phyloP scores from a whole-genome alignment of 495 filamentous ascomycete genomes.

The Annulohypoxylon stygium region DNA sequence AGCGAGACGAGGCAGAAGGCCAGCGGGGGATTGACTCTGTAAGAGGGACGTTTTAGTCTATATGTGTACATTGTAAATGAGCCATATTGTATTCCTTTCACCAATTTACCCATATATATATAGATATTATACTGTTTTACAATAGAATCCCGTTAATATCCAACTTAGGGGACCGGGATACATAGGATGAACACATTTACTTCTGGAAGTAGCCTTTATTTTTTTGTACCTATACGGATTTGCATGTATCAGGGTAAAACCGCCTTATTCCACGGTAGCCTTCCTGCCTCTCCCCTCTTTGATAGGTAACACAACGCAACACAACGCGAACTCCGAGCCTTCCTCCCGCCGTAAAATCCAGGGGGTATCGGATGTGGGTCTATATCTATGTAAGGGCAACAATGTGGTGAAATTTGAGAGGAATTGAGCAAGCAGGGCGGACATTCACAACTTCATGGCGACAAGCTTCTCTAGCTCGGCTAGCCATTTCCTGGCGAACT shows the following conservation, averaged over 20 bases:
- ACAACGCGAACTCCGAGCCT: slow-evolving; percentile 34
- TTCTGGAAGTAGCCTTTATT: background rate
- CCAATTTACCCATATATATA: too few species aligned
- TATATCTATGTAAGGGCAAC: slow-evolving; percentile 31
- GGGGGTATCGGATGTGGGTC: slow-evolving; percentile 42
- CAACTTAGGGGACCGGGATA: too few species aligned
- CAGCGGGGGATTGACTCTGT: slow-evolving; percentile 70
- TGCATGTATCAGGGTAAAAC: background rate
- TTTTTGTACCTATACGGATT: background rate
- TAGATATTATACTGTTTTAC: too few species aligned
- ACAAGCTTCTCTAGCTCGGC: slow-evolving; percentile 78
- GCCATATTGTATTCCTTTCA: too few species aligned
- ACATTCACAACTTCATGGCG: slow-evolving; percentile 44
- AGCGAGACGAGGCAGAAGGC: slow-evolving; percentile 76
- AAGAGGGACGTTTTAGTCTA: background rate
- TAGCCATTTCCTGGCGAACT: slow-evolving; percentile 83
- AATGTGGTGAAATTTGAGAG: slow-evolving; percentile 10
- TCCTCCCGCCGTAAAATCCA: slow-evolving; percentile 31
- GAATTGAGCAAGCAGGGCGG: background rate
- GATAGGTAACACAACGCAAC: slow-evolving; percentile 4
- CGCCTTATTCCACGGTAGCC: background rate
- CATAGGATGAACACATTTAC: background rate
- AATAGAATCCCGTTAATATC: too few species aligned
- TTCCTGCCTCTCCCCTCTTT: background rate
- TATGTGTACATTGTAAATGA: background rate